Evolutionary conservation across 2,329 filamentous ascomycete species (phyloP), one percentile per base, ranked within the genome.

Genomic region (Fusarium solani-melongenae): DNA sequence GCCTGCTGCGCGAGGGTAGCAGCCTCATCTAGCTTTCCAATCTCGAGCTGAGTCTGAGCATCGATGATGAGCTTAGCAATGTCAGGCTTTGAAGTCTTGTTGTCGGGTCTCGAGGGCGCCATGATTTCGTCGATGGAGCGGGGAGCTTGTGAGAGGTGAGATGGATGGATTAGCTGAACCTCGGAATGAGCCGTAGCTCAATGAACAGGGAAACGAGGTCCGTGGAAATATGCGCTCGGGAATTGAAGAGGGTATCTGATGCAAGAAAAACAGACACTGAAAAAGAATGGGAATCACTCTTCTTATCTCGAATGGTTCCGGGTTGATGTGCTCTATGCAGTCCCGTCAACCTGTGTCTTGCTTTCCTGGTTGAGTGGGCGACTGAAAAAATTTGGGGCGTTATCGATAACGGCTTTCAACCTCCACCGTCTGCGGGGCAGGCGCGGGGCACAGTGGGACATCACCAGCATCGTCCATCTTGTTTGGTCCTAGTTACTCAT

Each of bases 21-120:
- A 62, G 84, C 84, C 57, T 81, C 82, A 41, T 85, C 82, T 62
- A 85, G 65, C 64, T 84, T 84, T 56, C 84, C 84, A 11, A 84
- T 82, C 66, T 82, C 81, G 41, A 85, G 80, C 53, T 85, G 83
- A 27, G 83, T 83, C 33, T 83, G 82, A 36, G 84, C 84, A 63
- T 85, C 83, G 67, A 76, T 71, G 66, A 86, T 78, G 77, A 77
- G 73, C 67, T 78, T 72, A 72, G 77, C 77, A 53, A 79, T 76
- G 65, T 80, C 79, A 51, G 78, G 78, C 71, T 82, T 82, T 53
- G 73, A 73, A 63, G 82, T 83, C 74, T 82, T 84, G 70, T 76
- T 76, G 39, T 77, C 80, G 57, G 84, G 81, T 75, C 83, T 80
- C 49, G 79, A 83, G 33, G 84, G 84, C 69, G 84, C 84, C 84